Evolutionary conservation across 2,329 filamentous ascomycete species (phyloP), one percentile per base, ranked within the genome.

Genomic region (Juglanconis sp.): DNA sequence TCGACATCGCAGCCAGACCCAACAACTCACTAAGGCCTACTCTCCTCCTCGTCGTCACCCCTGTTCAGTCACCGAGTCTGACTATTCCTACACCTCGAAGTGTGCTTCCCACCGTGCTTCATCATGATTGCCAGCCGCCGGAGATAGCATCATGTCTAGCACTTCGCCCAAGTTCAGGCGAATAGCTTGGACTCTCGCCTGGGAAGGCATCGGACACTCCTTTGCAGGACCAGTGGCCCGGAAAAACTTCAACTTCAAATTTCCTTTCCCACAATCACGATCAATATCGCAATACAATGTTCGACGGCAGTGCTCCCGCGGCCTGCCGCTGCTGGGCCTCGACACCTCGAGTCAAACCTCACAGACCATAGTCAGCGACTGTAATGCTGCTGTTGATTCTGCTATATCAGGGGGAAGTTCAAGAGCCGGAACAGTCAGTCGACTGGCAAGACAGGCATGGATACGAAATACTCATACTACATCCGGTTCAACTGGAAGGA

Each of bases 271-370:
- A 62, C 63, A 68, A 3, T 69, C 67, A 52, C 66, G 61, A 42
- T 46, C 55, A 13, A 49, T 63, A 57, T 52, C 61, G 3, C 61
- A 63, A 5, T 51, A 72, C 59, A 75, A 79, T 68, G 72, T 79
- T 31, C 78, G 77, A 10, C 78, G 76, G 61, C 81, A 79, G 67
- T 82, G 83, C 38, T 84, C 82, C 1, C 80, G 83, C 31, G 79
- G 83, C 5, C 73, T 85, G 40, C 72, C 86, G 32, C 77, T 85
- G 15, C 69, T 84, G 53, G 79, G 81, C 17, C 66, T 78, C 38
- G 71, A 72, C 58, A 74, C 79, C 30, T 73, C 71, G 38, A 68
- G 73, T 3, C 72, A 74, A 3, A 71, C 76, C 8, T 70, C 77
- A 3, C 70, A 72, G 36, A 68, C 75, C 0, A 72, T 76, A n/a